phyloP scores from a whole-genome alignment of 306 rosid species.

The Ochetophila trinervis region DNA sequence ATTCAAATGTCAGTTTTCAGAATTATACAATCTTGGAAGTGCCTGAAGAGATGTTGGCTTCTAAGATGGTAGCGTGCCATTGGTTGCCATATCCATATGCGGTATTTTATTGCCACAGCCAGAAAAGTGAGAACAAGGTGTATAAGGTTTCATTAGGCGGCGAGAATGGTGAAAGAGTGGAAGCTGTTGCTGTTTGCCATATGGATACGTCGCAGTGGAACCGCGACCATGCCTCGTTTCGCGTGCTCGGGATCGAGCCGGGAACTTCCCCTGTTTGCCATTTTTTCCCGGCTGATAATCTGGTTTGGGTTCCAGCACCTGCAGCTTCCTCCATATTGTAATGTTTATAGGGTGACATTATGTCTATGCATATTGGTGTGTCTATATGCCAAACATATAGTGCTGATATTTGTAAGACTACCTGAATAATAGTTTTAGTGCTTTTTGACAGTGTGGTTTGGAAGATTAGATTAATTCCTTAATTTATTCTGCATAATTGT shows the following conservation, averaged over 20 bases:
- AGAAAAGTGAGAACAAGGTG: constrained; percentile 45
- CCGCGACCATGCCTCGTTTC: constrained; percentile 56
- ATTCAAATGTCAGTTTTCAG: constrained; percentile 51
- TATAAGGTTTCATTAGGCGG: constrained; percentile 41
- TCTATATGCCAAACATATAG: too few relatives aligned
- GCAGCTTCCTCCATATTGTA: too few relatives aligned
- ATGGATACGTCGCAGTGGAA: constrained; percentile 78
- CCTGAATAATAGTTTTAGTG: too few relatives aligned
- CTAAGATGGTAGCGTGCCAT: constrained; percentile 80
- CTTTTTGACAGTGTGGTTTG: too few relatives aligned
- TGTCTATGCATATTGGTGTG: too few relatives aligned
- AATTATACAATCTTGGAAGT: constrained; percentile 54
- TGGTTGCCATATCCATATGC: constrained; percentile 79
- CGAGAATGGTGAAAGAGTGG: constrained; percentile 59
- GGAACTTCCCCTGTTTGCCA: constrained; percentile 73
- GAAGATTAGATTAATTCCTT: too few relatives aligned
- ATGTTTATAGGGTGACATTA: too few relatives aligned
- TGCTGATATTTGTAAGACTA: too few relatives aligned
- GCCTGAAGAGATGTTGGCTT: constrained; percentile 40
- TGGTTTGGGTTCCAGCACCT: too few relatives aligned
- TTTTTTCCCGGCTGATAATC: constrained; percentile 37
- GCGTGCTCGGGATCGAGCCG: constrained; percentile 45
- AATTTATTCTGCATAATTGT: too few relatives aligned
- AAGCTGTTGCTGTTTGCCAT: constrained; percentile 71
- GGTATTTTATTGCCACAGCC: constrained; percentile 64